Percentiles rank a stretch among this genome's conserved stretches.
phyloP scores from a whole-genome alignment of 2,329 filamentous ascomycete species.

The Venturia nashicola region DNA sequence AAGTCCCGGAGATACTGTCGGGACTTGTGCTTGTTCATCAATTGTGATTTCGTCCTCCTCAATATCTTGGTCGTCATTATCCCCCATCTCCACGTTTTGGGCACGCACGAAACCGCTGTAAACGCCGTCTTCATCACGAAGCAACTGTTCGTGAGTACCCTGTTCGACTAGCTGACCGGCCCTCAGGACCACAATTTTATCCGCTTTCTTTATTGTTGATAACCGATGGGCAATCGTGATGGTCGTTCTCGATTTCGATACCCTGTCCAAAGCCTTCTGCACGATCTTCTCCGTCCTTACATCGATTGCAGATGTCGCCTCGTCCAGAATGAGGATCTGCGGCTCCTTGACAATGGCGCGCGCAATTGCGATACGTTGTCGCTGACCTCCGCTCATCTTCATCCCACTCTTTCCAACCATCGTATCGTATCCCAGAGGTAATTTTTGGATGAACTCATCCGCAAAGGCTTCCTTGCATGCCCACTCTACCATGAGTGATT shows the following conservation, averaged over 20 bases:
- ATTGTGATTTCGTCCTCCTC: constrained; percentile 4
- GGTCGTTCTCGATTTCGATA: constrained; percentile 52
- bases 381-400: constrained; percentile 69
- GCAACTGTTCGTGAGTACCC: constrained; percentile 62
- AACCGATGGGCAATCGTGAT: constrained; percentile 70
- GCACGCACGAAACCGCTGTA: constrained; percentile 55
- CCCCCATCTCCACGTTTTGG: constrained; percentile 21
- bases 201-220: constrained; percentile 64
- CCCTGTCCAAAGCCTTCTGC: constrained; percentile 44
- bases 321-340: constrained; percentile 57
- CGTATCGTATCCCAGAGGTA: constrained; percentile 52
- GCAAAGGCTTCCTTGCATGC: constrained; percentile 27
- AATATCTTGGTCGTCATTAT: neutral
- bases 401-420: constrained; percentile 61
- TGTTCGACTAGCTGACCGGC: constrained; percentile 60
- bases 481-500: constrained; percentile 40
- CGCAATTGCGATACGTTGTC: constrained; percentile 70
- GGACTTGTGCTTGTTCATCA: neutral
- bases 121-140: constrained; percentile 47
- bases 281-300: constrained; percentile 42
- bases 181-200: constrained; percentile 65
- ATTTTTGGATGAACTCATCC: constrained; percentile 24
- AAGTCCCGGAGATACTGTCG: neutral
- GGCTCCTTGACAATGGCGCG: constrained; percentile 57
- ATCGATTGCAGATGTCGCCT: constrained; percentile 59